phyloP scores from a whole-genome alignment of 1,284 basidiomycete genomes.

The Heterobasidion occidentale region DNA sequence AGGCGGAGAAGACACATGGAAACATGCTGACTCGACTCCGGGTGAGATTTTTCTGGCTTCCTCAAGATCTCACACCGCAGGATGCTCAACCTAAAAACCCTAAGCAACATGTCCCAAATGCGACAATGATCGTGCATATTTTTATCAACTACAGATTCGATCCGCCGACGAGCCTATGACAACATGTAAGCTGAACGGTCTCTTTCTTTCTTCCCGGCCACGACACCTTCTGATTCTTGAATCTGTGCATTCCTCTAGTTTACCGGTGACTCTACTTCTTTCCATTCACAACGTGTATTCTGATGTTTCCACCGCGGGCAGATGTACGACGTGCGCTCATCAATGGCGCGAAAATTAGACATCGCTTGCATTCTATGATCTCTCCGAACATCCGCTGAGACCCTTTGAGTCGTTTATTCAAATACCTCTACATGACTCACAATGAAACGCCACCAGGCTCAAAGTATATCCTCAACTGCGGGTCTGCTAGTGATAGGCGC shows the following conservation, averaged over 20 bases:
- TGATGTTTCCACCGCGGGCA: conserved; percentile 14
- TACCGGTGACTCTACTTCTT: conserved; percentile 20
- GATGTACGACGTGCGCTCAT: conserved; percentile 48
- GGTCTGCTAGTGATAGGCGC: too few relatives aligned
- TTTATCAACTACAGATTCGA: conserved; percentile 93
- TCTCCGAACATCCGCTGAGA: too few relatives aligned
- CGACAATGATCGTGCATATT: conserved; percentile 85
- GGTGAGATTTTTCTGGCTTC: conserved; percentile 35
- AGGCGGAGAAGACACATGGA: conserved; percentile 92
- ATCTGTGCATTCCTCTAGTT: conserved; percentile 16
- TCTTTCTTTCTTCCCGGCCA: conserved; percentile 3
- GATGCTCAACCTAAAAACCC: background rate
- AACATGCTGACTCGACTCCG: conserved; percentile 86
- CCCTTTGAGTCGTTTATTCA: too few relatives aligned
- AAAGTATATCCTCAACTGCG: too few relatives aligned
- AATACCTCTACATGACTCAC: too few relatives aligned
- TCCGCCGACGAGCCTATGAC: conserved; percentile 98
- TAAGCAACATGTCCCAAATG: conserved; percentile 83
- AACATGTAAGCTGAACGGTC: conserved; percentile 61
- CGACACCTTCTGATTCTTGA: conserved; percentile 3
- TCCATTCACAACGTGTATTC: background rate
- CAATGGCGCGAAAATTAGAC: conserved; percentile 48
- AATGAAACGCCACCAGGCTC: too few relatives aligned
- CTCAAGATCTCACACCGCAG: background rate
- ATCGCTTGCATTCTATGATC: background rate